Base-by-base conservation (phyloP, 495 filamentous ascomycete species). In the Mytilinidion resinicola region DNA sequence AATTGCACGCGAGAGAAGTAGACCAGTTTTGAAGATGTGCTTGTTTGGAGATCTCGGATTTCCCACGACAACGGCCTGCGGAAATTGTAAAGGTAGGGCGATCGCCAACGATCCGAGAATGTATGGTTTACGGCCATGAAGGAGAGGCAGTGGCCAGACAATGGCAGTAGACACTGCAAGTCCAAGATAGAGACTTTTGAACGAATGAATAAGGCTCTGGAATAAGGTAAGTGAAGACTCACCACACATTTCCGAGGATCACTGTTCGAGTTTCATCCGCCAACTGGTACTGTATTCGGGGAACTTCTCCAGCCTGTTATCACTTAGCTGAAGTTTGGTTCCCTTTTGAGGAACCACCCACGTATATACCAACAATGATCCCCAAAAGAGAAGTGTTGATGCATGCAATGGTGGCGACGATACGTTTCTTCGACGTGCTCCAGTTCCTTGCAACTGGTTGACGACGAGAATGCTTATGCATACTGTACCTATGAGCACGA, bases 121-220 rank as follows among this genome's bases (percentile, higher is more conserved):
- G 67, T 90, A 91, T 8, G 85, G 83, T 69, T 89, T 89, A 36
- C 86, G 78, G 15, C 87, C 87, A 67, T 90, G 86, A 1, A 90
- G 76, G n/a, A 90, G 71, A 9, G 87, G 83, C 8, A 91, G 70
- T 1, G 87, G 86, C 86, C 87, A 91, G 64, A 81, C 81, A 33
- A 88, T 64, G 35, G 87, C 76, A 1, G 81, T 88, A 1, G 86
- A 77, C 35, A 90, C 72, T 0, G 85, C 82, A 42, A 90, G 74
- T 11, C 85, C 85, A 30, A 85, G 62, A 60, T 85, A 89, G 54
- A 90, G 77, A 17, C 72, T 74, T 30, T 30, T 2, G 55, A 42
- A 19, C 34, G 33, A 39, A 15, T 42, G 5, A 4, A 37, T 42
- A 0, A 20, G 33, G 11, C 42, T n/a, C 9, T 19, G 33, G 19